A percentile compares a stretch with the other conserved stretches of the same genome.
phyloP scores from a whole-genome alignment of 352 stramenopile genomes.

The Aphanomyces invadans region DNA sequence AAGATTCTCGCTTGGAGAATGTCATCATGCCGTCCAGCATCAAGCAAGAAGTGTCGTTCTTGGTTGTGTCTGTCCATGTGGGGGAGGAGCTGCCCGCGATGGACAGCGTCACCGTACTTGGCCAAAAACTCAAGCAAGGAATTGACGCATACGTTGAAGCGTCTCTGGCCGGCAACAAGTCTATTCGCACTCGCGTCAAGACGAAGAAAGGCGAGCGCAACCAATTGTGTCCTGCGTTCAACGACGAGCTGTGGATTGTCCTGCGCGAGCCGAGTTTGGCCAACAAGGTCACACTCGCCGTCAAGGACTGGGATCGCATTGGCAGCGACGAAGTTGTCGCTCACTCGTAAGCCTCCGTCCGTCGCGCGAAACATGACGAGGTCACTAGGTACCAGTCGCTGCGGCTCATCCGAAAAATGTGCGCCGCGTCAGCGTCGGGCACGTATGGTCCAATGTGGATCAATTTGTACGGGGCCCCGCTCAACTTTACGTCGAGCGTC shows the following conservation, averaged over 20 bases:
- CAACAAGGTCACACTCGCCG: constrained; percentile 54
- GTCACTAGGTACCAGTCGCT: constrained; percentile 44
- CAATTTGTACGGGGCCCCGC: constrained; percentile 66
- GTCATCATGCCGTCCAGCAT: constrained; percentile 76
- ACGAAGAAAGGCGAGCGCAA: constrained; percentile 66
- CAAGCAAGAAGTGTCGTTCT: constrained; percentile 60
- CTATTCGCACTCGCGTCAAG: constrained; percentile 60
- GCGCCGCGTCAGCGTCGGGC: constrained; percentile 21
- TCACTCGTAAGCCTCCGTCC: constrained; percentile 34
- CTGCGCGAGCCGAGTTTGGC: constrained; percentile 71
- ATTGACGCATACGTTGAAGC: constrained; percentile 66
- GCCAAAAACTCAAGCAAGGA: constrained; percentile 41
- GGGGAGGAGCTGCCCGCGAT: constrained; percentile 68
- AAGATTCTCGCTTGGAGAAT: constrained; percentile 39
- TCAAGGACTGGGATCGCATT: constrained; percentile 77
- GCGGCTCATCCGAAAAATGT: constrained; percentile 62
- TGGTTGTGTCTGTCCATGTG: constrained; percentile 52
- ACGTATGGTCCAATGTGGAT: constrained; percentile 58
- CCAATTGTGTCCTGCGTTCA: constrained; percentile 60
- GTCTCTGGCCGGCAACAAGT: constrained; percentile 46
- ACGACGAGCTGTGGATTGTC: constrained; percentile 72
- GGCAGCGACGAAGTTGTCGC: constrained; percentile 64
- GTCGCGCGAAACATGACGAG: no score
- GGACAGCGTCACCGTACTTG: constrained; percentile 45
- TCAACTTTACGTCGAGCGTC: constrained; percentile 47